Evolutionary conservation across 148 eudicot species (phyloP), one percentile per base, ranked within the genome.

Genomic region (Agrostemma githago): DNA sequence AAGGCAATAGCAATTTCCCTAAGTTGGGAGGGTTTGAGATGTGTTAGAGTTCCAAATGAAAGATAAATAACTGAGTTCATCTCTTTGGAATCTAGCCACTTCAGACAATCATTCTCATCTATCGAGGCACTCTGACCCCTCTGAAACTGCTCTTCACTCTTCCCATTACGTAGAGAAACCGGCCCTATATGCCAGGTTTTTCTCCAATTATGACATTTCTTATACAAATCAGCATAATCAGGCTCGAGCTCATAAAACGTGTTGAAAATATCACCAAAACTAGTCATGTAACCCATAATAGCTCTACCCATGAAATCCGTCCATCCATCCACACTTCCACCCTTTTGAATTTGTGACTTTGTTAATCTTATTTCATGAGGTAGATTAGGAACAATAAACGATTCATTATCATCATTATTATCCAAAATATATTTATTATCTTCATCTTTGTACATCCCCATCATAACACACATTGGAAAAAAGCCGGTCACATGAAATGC

Each of bases 221-320:
- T 76, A 73, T 76, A 84, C 9, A 81, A 70, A 63, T 83, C 83
- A 8, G 75, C 88, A 51, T 90, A 90, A 3, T 72, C 86, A 0
- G 85, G 81, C 70, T 89, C 93, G 1, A 89, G 85, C 84, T 89
- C 93, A 43, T 83, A 84, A 74, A 87, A 85, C 71, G 86, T 89
- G 54, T 91, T 89, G 0, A 79, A 74, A 5, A 90, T 63, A 12
- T 80, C 82, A 62, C 96, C 93, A 40, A 48, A 85, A 59, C 88
- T 56, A 40, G 34, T 5, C 10, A 66, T 8, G 7, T 17, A 4
- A 56, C 3, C 41, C 74, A 21, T 4, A 3, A 77, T 10, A 14
- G 40, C 5, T 57, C 19, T 2, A 19, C 68, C 0, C 56, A 62
- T 3, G 82, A 70, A 6, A 20, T 53, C 0, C 15, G 9, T 14